Conservation (phyloP, 768 basidiomycete genomes). For the Auriscalpium orientale region DNA sequence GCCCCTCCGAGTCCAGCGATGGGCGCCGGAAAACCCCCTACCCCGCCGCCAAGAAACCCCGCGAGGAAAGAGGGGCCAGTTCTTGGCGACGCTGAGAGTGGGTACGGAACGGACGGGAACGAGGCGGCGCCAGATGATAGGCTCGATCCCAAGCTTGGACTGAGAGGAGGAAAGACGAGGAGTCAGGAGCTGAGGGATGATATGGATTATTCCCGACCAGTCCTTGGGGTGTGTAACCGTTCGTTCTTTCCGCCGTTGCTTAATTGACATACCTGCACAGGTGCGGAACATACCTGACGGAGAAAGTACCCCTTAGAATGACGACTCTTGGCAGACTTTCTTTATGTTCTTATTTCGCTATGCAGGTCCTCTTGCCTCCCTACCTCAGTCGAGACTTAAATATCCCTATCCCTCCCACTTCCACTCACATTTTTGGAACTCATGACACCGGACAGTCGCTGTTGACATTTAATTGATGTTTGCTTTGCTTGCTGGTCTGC, state of each 20-base stretch:
- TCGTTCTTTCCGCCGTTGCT: background rate
- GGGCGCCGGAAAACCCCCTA: background rate
- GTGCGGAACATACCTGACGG: background rate
- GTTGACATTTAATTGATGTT: too few species aligned
- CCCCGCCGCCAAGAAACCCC: conserved; percentile 10
- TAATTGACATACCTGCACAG: background rate
- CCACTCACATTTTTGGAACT: too few species aligned
- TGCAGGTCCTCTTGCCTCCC: too few species aligned
- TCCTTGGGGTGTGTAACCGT: conserved; percentile 1
- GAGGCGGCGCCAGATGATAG: conserved; percentile 2
- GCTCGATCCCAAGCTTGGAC: conserved; percentile 1
- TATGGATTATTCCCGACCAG: conserved; percentile 2
- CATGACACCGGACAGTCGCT: too few species aligned
- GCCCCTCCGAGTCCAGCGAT: background rate
- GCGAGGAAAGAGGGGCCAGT: background rate
- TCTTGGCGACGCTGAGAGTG: background rate
- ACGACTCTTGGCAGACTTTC: too few species aligned
- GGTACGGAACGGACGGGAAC: background rate
- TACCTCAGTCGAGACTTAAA: too few species aligned
- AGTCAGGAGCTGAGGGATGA: conserved; percentile 4
- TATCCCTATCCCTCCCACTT: too few species aligned
- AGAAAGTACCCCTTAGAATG: background rate
- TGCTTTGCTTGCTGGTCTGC: too few species aligned
- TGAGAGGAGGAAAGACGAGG: background rate
- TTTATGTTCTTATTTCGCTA: too few species aligned